phyloP scores from a whole-genome alignment of 768 basidiomycete species.

The Macrolepiota fuliginosa region DNA sequence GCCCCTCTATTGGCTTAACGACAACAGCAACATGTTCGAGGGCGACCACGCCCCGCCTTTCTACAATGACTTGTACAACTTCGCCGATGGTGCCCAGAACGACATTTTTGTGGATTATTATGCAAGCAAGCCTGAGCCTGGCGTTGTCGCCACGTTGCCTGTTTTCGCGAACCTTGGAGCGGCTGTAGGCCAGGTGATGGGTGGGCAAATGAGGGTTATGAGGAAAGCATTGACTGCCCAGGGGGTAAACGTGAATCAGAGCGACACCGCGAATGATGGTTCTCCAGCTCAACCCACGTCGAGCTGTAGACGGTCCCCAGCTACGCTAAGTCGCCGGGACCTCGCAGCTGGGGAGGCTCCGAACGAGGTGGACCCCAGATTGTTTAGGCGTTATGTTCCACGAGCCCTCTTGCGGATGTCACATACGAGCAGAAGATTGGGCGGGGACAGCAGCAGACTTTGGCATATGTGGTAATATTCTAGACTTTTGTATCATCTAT shows the following conservation, averaged over 20 bases:
- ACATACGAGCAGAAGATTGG: constrained; percentile 3
- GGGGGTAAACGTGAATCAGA: not conserved
- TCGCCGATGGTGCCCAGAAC: constrained; percentile 65
- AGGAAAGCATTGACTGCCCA: not conserved
- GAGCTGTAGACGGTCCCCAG: not conserved
- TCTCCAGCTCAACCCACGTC: not conserved
- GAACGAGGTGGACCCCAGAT: not conserved
- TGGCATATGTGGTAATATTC: constrained; percentile 11
- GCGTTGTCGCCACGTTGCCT: constrained; percentile 37
- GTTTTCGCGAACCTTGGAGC: constrained; percentile 23
- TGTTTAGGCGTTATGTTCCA: constrained; percentile 11
- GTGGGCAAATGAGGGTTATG: not conserved
- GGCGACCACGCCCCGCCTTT: constrained; percentile 57
- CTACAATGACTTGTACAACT: constrained; percentile 72
- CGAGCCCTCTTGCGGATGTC: constrained; percentile 5
- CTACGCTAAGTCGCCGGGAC: not conserved
- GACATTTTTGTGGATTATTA: constrained; percentile 72
- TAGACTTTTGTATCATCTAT: not conserved
- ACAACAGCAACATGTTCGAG: constrained; percentile 65
- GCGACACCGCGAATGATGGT: not conserved
- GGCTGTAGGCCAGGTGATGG: not conserved
- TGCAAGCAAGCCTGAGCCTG: constrained; percentile 38
- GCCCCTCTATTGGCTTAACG: constrained; percentile 70
- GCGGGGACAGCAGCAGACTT: not conserved
- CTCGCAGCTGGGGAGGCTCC: not conserved